Conservation (phyloP, 768 basidiomycete genomes). For the Pulveroboletus sp. region DNA sequence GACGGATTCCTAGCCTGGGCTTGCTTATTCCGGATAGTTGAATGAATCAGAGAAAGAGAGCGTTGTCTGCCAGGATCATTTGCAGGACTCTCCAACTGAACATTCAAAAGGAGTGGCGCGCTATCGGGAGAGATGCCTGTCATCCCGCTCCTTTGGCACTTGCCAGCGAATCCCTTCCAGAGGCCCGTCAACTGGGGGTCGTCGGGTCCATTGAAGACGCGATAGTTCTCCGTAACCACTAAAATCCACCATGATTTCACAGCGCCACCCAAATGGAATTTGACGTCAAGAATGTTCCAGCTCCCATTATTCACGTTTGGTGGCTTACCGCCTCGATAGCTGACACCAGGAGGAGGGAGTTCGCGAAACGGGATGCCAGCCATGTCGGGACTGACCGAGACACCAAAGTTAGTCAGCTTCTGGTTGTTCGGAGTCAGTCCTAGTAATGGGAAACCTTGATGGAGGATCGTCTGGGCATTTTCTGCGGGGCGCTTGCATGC, state of each 20-base stretch:
- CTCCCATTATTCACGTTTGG: slow-evolving; percentile 50
- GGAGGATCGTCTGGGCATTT: slow-evolving; percentile 56
- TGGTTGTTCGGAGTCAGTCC: slow-evolving; percentile 42
- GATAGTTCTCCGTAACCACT: slow-evolving; percentile 49
- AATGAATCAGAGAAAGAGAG: slow-evolving; percentile 40
- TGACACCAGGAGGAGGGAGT: slow-evolving; percentile 52
- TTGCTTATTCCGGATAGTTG: slow-evolving; percentile 33
- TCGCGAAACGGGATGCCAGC: slow-evolving; percentile 59
- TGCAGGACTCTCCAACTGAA: not conserved
- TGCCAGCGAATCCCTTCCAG: slow-evolving; percentile 49
- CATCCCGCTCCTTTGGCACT: slow-evolving; percentile 61
- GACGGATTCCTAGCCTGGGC: slow-evolving; percentile 39
- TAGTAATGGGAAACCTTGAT: slow-evolving; percentile 52
- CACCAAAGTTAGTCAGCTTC: slow-evolving; percentile 51
- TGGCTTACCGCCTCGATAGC: slow-evolving; percentile 46
- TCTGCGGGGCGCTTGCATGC: slow-evolving; percentile 60
- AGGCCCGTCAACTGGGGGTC: slow-evolving; percentile 34
- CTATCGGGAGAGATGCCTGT: slow-evolving; percentile 46
- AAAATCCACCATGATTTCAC: slow-evolving; percentile 64
- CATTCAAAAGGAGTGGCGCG: slow-evolving; percentile 36
- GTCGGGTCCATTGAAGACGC: slow-evolving; percentile 34
- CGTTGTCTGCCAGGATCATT: slow-evolving; percentile 34
- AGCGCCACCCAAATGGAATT: slow-evolving; percentile 53
- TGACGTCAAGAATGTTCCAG: slow-evolving; percentile 75
- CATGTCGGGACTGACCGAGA: slow-evolving; percentile 57